phyloP scores from a whole-genome alignment of 2,329 filamentous ascomycete species.

The Colletotrichum orchidophilum region DNA sequence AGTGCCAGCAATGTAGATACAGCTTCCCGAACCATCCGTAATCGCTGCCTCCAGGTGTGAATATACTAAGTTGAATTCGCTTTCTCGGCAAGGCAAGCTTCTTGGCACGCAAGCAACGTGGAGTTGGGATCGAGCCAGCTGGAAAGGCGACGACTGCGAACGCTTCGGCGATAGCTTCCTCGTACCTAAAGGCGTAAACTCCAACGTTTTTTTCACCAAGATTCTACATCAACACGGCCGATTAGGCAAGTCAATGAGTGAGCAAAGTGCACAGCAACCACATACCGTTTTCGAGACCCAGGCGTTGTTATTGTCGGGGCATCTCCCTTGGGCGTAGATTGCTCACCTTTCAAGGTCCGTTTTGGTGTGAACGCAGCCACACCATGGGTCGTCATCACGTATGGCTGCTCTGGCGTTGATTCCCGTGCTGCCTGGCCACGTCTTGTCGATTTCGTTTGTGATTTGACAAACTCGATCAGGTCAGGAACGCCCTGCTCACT shows the following conservation, averaged over 20 bases:
- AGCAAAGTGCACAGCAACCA: background rate
- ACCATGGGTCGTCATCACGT: slow-evolving; percentile 41
- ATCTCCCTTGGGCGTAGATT: slow-evolving; percentile 23
- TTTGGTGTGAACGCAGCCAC: slow-evolving; percentile 35
- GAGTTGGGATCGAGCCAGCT: slow-evolving; percentile 85
- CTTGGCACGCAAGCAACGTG: slow-evolving; percentile 94
- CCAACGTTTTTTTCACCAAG: slow-evolving; percentile 84
- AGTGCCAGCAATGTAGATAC: slow-evolving; percentile 99
- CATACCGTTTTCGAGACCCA: slow-evolving; percentile 64
- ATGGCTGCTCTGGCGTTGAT: slow-evolving; percentile 42
- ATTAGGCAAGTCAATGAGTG: background rate
- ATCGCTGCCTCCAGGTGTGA: slow-evolving; percentile 95
- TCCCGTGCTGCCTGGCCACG: slow-evolving; percentile 49
- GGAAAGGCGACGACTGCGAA: slow-evolving; percentile 86
- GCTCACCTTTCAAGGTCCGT: slow-evolving; percentile 33
- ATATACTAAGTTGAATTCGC: slow-evolving; percentile 92
- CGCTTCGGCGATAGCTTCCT: slow-evolving; percentile 81
- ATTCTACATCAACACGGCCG: slow-evolving; percentile 53
- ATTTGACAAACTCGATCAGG: slow-evolving; percentile 74
- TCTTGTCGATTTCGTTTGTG: slow-evolving; percentile 76
- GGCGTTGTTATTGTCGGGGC: slow-evolving; percentile 40
- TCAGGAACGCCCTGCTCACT: slow-evolving; percentile 70
- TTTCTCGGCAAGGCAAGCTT: slow-evolving; percentile 89
- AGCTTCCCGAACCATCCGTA: slow-evolving; percentile 89
- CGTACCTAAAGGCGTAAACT: slow-evolving; percentile 95